These are phyloP conservation scores for Tarenaya hassleriana DNA, from an alignment of 345 rosid genomes.

Conservation along the genomic window DNA sequence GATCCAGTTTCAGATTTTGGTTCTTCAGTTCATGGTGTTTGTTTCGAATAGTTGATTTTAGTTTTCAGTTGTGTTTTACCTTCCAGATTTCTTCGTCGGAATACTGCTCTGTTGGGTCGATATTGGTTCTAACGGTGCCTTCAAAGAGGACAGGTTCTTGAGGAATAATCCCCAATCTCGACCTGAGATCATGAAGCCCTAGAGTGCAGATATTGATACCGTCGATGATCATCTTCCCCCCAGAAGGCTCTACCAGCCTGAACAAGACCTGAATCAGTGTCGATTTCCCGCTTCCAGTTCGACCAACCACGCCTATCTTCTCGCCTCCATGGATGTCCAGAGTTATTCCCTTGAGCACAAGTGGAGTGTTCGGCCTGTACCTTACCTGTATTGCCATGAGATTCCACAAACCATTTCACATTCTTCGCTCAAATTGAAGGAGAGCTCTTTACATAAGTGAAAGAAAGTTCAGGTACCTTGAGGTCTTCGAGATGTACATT, in stretches of 20 bases:
- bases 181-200: slow-evolving; percentile 88
- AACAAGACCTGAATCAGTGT: slow-evolving; percentile 88
- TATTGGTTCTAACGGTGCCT: slow-evolving; percentile 91
- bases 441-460: too few relatives aligned
- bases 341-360: slow-evolving; percentile 78
- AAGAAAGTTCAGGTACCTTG: slow-evolving; percentile 53
- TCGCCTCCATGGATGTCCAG: slow-evolving; percentile 82
- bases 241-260: slow-evolving; percentile 83
- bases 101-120: slow-evolving; percentile 76
- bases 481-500: slow-evolving; percentile 68
- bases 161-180: slow-evolving; percentile 92
- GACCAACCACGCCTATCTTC: slow-evolving; percentile 87
- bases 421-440: neutral
- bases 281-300: slow-evolving; percentile 97
- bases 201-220: slow-evolving; percentile 64
- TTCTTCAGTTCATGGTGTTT: too few relatives aligned
- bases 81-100: slow-evolving; percentile 92
- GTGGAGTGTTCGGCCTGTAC: slow-evolving; percentile 82
- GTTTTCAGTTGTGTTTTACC: slow-evolving; percentile 31
- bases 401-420: neutral
- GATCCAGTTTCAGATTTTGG: neutral
- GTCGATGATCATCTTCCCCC: slow-evolving; percentile 72
- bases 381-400: slow-evolving; percentile 49
- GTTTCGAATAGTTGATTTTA: neutral
- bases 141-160: slow-evolving; percentile 98